Percentiles rank a stretch among this genome's conserved stretches.
These are phyloP conservation scores for Bryoerythrophyllum caledonicum DNA, from an alignment of 225 moss, liverwort and hornwort genomes.

Conservation along the genomic window DNA sequence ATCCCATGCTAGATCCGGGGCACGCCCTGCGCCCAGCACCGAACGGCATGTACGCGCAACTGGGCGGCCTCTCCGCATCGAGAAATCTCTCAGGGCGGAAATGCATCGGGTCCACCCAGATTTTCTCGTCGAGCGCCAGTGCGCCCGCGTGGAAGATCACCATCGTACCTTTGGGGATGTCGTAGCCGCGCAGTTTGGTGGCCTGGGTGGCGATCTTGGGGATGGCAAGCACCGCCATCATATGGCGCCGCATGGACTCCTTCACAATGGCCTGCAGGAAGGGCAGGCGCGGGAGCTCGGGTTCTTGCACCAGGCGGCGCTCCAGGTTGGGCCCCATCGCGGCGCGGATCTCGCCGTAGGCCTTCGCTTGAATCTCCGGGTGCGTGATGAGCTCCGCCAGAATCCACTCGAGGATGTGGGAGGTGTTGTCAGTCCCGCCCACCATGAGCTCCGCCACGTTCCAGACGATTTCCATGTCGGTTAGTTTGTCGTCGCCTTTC, in stretches of 20 bases:
- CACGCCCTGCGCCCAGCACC: slow-evolving; percentile 38
- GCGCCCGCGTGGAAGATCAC: slow-evolving; percentile 48
- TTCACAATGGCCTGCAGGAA: slow-evolving; percentile 41
- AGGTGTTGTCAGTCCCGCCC: slow-evolving; percentile 56
- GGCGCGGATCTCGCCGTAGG: slow-evolving; percentile 20
- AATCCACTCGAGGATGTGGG: slow-evolving; percentile 48
- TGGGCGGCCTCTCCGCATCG: background rate
- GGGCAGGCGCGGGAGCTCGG: slow-evolving; percentile 26
- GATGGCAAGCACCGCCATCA: slow-evolving; percentile 51
- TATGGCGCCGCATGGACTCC: slow-evolving; percentile 52
- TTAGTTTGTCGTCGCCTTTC: slow-evolving; percentile 36
- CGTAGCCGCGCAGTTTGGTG: slow-evolving; percentile 37
- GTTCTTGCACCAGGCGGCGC: slow-evolving; percentile 28
- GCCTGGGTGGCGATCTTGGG: slow-evolving; percentile 35
- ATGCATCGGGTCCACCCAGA: slow-evolving; percentile 35
- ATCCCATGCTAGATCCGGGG: slow-evolving; percentile 43
- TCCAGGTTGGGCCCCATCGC: slow-evolving; percentile 38
- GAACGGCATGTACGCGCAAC: slow-evolving; percentile 38
- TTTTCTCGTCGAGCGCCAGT: slow-evolving; percentile 29
- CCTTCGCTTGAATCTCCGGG: slow-evolving; percentile 34
- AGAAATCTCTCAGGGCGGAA: slow-evolving; percentile 45
- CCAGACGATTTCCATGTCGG: slow-evolving; percentile 59
- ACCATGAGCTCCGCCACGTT: slow-evolving; percentile 57
- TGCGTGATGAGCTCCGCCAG: slow-evolving; percentile 42
- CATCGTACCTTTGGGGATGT: slow-evolving; percentile 44